Base-by-base conservation (phyloP, 108 stramenopile species). In the Licmophora abbreviata region DNA sequence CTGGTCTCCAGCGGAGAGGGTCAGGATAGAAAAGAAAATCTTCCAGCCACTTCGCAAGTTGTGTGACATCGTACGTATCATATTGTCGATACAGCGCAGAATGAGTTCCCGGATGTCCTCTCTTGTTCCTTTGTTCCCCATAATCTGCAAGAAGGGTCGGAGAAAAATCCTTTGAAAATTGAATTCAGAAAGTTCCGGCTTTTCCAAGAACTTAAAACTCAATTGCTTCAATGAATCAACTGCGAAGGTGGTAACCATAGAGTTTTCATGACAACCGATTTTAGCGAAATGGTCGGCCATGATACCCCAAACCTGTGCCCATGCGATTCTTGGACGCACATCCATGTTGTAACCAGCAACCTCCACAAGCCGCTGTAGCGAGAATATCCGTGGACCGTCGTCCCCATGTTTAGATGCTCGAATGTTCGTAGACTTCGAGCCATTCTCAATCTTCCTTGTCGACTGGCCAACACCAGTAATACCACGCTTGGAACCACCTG, bases 311-410 rank as follows among this genome's bases (percentile, higher is more conserved):
- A 99, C 74, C 56, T 87, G 71, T 22, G 92, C 76, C 97, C 97
- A 99, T 2, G 89, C 94, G 26, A 99, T 47, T 21, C 97, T 74
- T 21, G 95, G 87, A 22, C 99, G 76, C 4, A 63, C 66, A 52
- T 91, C 70, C 95, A 98, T 95, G 81, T 99, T 99, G 59, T 75
- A 96, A 56, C 98, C 97, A 14, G 99, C 97, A 30, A 97, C 97
- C 58, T 99, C 99, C 12, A 99, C 99, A 22, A 99, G 79, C 51
- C 85, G 65, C 60, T 98, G 97, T 55, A 99, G 70, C 29, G 88
- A 93, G 60, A 94, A 98, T 27, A 97, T 82, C 17, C 97, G 85
- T 1, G 95, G 95, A 25, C 81, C 74, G 33, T 81, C 79, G 28
- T 56, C 50, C 22, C 76, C 73, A 48, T 78, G 77, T 8, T 57